These are phyloP conservation scores for Daldinia childiae DNA, from an alignment of 495 filamentous ascomycete genomes.

Conservation along the genomic window DNA sequence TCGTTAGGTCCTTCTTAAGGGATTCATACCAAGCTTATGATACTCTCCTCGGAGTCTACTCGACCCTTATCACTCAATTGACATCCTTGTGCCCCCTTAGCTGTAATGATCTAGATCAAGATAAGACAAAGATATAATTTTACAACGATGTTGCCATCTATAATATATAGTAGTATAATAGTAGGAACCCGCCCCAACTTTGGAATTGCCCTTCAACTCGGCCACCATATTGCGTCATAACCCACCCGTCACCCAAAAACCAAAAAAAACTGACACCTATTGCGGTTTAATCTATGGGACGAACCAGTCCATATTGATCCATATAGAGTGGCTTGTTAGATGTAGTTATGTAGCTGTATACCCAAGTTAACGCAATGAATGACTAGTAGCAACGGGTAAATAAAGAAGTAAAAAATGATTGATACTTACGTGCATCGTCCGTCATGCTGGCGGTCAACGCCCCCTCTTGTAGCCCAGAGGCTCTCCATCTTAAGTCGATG, in stretches of 20 bases:
- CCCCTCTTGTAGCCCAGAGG: constrained; percentile 15
- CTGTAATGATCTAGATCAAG: not conserved
- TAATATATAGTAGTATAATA: not conserved
- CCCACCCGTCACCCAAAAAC: not conserved
- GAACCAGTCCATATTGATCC: not conserved
- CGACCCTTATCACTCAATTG: not conserved
- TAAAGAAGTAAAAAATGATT: not conserved
- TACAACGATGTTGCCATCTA: constrained; percentile 2
- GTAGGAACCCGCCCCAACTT: not conserved
- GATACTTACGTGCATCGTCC: constrained; percentile 3
- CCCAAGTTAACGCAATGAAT: not conserved
- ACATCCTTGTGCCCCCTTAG: too few relatives aligned
- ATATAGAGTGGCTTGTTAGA: not conserved
- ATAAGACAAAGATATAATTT: not conserved
- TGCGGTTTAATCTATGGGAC: not conserved
- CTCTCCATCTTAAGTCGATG: constrained; percentile 63
- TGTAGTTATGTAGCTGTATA: not conserved
- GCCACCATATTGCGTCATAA: not conserved
- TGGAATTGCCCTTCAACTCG: not conserved
- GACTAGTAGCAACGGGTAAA: not conserved
- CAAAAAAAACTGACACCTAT: not conserved
- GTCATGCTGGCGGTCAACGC: constrained; percentile 36
- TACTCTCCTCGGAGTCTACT: not conserved
- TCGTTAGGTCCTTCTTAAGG: not conserved
- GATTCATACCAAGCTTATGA: not conserved